Evolutionary conservation across 306 rosid species (phyloP).

Genomic region (Cucurbita moschata): DNA sequence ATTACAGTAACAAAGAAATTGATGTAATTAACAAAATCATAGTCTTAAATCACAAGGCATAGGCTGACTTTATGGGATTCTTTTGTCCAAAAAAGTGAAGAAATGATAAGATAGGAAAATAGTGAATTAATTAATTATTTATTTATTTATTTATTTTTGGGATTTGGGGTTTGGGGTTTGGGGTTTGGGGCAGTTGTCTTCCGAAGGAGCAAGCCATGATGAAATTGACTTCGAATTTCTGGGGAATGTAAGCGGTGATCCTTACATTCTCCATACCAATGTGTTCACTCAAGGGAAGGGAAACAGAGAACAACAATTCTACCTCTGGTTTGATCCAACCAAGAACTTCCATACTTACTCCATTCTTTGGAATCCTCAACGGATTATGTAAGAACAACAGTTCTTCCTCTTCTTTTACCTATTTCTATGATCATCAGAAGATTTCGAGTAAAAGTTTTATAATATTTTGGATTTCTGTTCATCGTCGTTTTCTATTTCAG

Average conservation of each 20-base stretch:
- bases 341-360: slow-evolving; percentile 83
- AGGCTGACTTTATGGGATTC: background rate
- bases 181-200: background rate
- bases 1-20: background rate
- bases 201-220: slow-evolving; percentile 21
- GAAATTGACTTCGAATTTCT: slow-evolving; percentile 84
- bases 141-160: too few relatives aligned
- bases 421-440: background rate
- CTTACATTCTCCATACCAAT: slow-evolving; percentile 18
- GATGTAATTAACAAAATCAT: background rate
- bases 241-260: slow-evolving; percentile 83
- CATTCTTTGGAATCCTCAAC: slow-evolving; percentile 69
- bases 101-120: background rate
- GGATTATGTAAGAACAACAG: slow-evolving; percentile 35
- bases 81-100: background rate
- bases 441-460: too few relatives aligned
- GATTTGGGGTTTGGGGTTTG: too few relatives aligned
- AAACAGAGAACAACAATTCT: slow-evolving; percentile 39
- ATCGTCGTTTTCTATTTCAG: slow-evolving; percentile 8
- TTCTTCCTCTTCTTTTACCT: background rate
- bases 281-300: slow-evolving; percentile 72
- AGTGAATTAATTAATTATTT: background rate
- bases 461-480: background rate
- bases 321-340: slow-evolving; percentile 57
- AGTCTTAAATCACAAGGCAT: background rate